Percentiles rank a stretch among this genome's conserved stretches.
Evolutionary conservation across 176 grass and related monocot species (phyloP).

Genomic region (Ananas comosus): DNA sequence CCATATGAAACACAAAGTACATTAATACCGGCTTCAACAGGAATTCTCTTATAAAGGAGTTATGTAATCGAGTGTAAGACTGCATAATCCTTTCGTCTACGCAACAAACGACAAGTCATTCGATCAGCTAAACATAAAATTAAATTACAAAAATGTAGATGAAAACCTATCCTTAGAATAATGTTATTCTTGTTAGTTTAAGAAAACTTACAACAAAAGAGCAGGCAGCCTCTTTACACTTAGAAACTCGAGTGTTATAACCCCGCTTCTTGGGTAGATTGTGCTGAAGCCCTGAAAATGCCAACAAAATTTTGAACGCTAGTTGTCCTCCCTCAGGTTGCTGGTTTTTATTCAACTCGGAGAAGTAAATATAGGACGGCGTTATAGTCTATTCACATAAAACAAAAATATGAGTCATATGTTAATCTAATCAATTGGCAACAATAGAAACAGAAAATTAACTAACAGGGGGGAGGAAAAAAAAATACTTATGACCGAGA

Average conservation of each 20-base stretch:
- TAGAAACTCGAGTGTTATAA: conserved; percentile 72
- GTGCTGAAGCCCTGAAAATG: conserved; percentile 88
- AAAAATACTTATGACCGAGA: too few species aligned
- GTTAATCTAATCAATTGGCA: not conserved
- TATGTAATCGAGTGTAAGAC: too few species aligned
- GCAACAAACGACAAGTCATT: too few species aligned
- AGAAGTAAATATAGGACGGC: conserved; percentile 48
- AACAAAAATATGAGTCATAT: not conserved
- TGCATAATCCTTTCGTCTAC: too few species aligned
- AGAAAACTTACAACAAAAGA: conserved; percentile 60
- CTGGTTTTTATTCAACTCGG: conserved; percentile 42
- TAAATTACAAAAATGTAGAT: not conserved
- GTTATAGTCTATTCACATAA: conserved; percentile 47
- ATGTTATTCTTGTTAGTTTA: not conserved
- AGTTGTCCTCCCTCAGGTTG: conserved; percentile 26
- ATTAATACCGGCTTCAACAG: too few species aligned
- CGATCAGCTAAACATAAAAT: not conserved
- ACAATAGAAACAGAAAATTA: too few species aligned
- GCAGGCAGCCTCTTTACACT: conserved; percentile 78
- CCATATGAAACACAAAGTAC: too few species aligned
- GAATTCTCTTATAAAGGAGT: too few species aligned
- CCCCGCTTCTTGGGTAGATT: conserved; percentile 77
- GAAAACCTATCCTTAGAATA: not conserved
- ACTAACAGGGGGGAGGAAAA: too few species aligned
- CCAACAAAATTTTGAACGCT: conserved; percentile 88